Base-by-base conservation (phyloP, 345 rosid species). In the Syzygium aromaticum region DNA sequence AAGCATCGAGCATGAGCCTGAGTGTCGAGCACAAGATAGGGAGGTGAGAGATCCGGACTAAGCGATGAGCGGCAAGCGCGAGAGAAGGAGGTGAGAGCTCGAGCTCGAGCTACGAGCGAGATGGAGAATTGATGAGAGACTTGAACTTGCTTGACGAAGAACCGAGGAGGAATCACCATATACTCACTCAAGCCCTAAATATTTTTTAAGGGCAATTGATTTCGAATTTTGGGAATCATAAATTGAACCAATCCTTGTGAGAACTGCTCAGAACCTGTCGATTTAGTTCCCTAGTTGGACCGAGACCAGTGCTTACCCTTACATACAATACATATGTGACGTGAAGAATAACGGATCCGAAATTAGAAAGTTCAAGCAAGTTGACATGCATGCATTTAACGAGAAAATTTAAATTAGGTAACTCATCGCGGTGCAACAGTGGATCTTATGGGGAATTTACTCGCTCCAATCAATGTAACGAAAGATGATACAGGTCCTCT, bases 181-280 rank as follows among this genome's bases (percentile, higher is more conserved):
- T 40, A 40, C 43, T 40, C 6, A 5, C 30, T 27, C 2, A 11
- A 59, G 64, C 28, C 28, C 30, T 11, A 59, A 59, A 11, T 25
- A 27, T 59, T 27, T 5, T 12, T 27, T 61, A 12, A 61, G 30
- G 30, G 30, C 67, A 27, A 59, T 8, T 61, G 17, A 61, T 15
- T 61, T 17, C 3, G n/a, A 27, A 61, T n/a, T n/a, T 61, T 59
- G 28, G 28, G 15, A 11, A 59, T 27, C 0, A 56, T 6, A 23
- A 23, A 4, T n/a, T 2, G 2, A 6, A 23, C n/a, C 6, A 3
- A 5, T 1, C 5, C 5, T 9, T 5, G 6, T 23, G 25, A 27
- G n/a, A 57, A 57, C 13, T 4, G 23, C 63, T 11, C 63, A 4
- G 0, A 57, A 57, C 14, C n/a, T 11, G 5, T 40, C 43, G 6